A percentile compares a stretch with the other conserved stretches of the same genome.
These are phyloP conservation scores for Raffaelea ambrosiae DNA, from an alignment of 2,329 filamentous ascomycete species.

Conservation along the genomic window DNA sequence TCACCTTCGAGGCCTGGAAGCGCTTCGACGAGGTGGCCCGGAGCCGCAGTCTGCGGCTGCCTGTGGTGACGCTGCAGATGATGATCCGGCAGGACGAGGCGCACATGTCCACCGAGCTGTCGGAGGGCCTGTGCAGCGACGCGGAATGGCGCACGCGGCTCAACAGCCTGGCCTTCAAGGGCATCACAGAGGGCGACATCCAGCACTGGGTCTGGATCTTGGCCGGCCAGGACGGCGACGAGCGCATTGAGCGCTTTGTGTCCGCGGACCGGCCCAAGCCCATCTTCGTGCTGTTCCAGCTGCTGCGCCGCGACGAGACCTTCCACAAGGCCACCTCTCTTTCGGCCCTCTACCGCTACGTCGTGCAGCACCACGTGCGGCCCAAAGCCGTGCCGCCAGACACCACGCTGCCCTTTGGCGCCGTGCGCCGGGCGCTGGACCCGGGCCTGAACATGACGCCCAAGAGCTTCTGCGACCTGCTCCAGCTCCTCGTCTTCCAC, in stretches of 20 bases:
- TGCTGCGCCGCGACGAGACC: constrained; percentile 25
- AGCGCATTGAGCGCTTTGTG: constrained; percentile 25
- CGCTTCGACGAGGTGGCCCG: constrained; percentile 12
- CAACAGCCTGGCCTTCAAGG: constrained; percentile 21
- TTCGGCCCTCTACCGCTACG: constrained; percentile 23
- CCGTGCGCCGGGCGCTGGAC: constrained; percentile 13
- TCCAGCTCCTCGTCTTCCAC: constrained; percentile 19
- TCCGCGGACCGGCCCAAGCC: constrained; percentile 24
- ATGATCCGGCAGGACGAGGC: constrained; percentile 16
- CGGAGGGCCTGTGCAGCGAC: constrained; percentile 13
- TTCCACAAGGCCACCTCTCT: constrained; percentile 23
- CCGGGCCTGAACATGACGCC: constrained; percentile 16
- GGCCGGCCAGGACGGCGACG: constrained; percentile 23
- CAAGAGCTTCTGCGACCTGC: constrained; percentile 14
- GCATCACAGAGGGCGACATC: constrained; percentile 24
- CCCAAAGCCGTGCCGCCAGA: background rate
- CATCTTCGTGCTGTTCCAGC: constrained; percentile 27
- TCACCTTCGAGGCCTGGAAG: constrained; percentile 11
- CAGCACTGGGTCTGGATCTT: constrained; percentile 34
- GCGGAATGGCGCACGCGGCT: constrained; percentile 22
- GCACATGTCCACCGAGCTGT: constrained; percentile 12
- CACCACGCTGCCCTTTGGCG: constrained; percentile 7
- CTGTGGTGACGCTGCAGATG: constrained; percentile 18
- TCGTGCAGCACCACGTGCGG: constrained; percentile 12
- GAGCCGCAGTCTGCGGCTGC: constrained; percentile 16